phyloP scores from a whole-genome alignment of 306 rosid species.

The Lotus japonicus region DNA sequence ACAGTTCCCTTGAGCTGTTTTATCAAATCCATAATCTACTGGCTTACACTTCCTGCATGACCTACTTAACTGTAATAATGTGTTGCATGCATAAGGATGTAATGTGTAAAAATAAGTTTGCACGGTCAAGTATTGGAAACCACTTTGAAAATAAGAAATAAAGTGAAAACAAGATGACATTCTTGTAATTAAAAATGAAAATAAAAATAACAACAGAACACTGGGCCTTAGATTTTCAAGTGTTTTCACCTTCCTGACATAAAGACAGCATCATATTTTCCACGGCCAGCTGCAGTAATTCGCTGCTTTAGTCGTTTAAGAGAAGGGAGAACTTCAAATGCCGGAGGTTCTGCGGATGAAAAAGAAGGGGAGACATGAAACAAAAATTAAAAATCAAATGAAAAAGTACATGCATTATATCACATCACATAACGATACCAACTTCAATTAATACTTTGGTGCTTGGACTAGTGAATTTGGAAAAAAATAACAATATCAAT shows the following conservation, averaged over 20 bases:
- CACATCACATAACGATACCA: background rate
- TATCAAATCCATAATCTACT: too few relatives aligned
- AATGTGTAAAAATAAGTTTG: too few relatives aligned
- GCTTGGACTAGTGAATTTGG: conserved; percentile 9
- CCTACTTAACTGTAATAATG: too few relatives aligned
- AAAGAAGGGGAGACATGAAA: background rate
- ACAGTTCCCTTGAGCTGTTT: too few relatives aligned
- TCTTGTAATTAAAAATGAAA: too few relatives aligned
- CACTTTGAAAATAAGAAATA: too few relatives aligned
- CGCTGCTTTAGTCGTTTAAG: conserved; percentile 87
- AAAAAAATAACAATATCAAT: conserved; percentile 2
- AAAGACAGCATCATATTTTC: conserved; percentile 78
- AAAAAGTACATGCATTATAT: background rate
- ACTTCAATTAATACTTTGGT: background rate
- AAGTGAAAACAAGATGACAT: too few relatives aligned
- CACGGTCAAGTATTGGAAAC: too few relatives aligned
- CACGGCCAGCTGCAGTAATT: conserved; percentile 71
- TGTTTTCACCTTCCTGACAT: conserved; percentile 89
- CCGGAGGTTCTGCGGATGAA: conserved; percentile 69
- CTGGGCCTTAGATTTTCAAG: background rate
- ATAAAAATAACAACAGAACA: too few relatives aligned
- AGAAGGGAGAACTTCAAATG: conserved; percentile 93
- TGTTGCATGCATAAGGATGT: too few relatives aligned
- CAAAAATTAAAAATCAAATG: background rate
- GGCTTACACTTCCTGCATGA: too few relatives aligned